Conservation (phyloP, 257 asterid species). For the Linaria vulgaris region DNA sequence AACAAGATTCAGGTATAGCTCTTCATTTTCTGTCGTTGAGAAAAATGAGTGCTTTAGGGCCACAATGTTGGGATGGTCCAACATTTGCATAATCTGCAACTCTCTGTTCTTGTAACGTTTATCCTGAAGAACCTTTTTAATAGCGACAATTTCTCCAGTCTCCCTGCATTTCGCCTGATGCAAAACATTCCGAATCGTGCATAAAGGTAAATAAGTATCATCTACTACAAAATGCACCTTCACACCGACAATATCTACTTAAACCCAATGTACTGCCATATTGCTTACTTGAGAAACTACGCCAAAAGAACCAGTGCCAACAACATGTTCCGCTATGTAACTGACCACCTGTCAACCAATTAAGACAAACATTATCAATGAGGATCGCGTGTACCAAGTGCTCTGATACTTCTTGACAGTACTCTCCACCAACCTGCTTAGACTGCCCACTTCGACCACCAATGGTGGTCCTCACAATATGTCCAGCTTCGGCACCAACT, state of each 20-base stretch:
- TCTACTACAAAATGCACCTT: constrained; percentile 12
- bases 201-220: constrained; percentile 15
- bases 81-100: constrained; percentile 95
- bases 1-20: constrained; percentile 88
- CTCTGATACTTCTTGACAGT: constrained; percentile 5
- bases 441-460: constrained; percentile 95
- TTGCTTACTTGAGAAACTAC: constrained; percentile 85
- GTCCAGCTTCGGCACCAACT: constrained; percentile 96
- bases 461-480: constrained; percentile 81
- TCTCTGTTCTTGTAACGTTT: constrained; percentile 96
- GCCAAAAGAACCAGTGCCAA: constrained; percentile 97
- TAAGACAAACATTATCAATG: constrained; percentile 23
- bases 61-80: constrained; percentile 95
- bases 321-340: constrained; percentile 96
- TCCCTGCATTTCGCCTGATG: constrained; percentile 92
- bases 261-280: constrained; percentile 12
- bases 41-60: constrained; percentile 89
- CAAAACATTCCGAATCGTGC: constrained; percentile 27
- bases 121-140: constrained; percentile 97
- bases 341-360: constrained; percentile 66
- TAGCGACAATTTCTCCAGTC: constrained; percentile 94
- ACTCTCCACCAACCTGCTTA: constrained; percentile 64
- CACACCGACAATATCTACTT: constrained; percentile 9
- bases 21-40: constrained; percentile 89
- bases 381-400: constrained; percentile 28